phyloP scores from a whole-genome alignment of 2,329 filamentous ascomycete genomes.

The Chaetomium globosum region DNA sequence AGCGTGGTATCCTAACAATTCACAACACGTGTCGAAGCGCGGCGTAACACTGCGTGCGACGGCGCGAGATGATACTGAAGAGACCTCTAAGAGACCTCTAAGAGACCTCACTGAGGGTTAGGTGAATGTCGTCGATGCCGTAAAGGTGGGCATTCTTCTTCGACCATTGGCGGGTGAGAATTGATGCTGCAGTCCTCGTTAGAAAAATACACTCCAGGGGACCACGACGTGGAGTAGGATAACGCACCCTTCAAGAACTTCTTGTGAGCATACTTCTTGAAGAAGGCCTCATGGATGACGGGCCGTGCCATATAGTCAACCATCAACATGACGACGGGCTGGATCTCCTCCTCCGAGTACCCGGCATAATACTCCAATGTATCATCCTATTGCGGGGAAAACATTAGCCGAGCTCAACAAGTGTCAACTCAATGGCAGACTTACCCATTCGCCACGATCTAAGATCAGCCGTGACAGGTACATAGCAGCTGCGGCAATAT shows the following conservation, averaged over 20 bases:
- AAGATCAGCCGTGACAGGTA: constrained; percentile 89
- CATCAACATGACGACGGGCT: constrained; percentile 91
- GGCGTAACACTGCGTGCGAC: constrained; percentile 15
- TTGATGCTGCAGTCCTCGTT: constrained; percentile 66
- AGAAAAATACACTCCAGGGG: constrained; percentile 8
- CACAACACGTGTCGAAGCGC: constrained; percentile 23
- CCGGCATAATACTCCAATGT: constrained; percentile 89
- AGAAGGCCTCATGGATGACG: constrained; percentile 93
- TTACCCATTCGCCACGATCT: constrained; percentile 87
- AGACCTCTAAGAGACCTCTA: constrained; percentile 43
- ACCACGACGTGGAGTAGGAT: not conserved
- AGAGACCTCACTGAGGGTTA: constrained; percentile 54
- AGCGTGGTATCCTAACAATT: constrained; percentile 35
- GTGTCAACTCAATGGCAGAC: constrained; percentile 40
- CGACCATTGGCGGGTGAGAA: constrained; percentile 89
- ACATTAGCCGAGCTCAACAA: constrained; percentile 25
- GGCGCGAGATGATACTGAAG: constrained; percentile 3
- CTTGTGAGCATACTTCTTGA: constrained; percentile 99
- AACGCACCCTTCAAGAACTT: constrained; percentile 94
- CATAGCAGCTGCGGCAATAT: constrained; percentile 90
- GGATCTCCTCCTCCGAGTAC: constrained; percentile 89
- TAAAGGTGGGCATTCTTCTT: constrained; percentile 72
- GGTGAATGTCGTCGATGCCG: constrained; percentile 54
- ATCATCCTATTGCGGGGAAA: constrained; percentile 63
- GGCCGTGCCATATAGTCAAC: constrained; percentile 92